A percentile compares a stretch with the other conserved stretches of the same genome.
phyloP scores from a whole-genome alignment of 2,329 filamentous ascomycete species.

The Trichoderma asperellum region DNA sequence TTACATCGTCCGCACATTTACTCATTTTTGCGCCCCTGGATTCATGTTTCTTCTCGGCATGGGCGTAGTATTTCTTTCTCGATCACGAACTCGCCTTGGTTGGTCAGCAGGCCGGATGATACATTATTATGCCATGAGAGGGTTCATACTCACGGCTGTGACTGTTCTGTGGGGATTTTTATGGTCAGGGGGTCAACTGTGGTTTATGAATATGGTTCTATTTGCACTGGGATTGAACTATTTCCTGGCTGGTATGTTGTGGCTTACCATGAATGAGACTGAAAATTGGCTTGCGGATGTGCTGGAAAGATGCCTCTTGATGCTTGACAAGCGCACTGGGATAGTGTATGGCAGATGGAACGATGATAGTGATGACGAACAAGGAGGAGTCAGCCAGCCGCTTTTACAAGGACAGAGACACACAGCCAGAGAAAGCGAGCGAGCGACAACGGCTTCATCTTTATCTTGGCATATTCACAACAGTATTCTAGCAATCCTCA shows the following conservation, averaged over 20 bases:
- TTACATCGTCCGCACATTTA: conserved; percentile 47
- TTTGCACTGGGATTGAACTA: conserved; percentile 53
- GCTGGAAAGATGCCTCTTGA: conserved; percentile 32
- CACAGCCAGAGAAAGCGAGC: conserved; percentile 6
- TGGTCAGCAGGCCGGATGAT: conserved; percentile 45
- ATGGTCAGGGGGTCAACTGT: conserved; percentile 42
- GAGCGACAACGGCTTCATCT: conserved; percentile 23
- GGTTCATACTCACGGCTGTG: conserved; percentile 43
- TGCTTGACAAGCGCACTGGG: conserved; percentile 17
- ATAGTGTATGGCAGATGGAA: conserved; percentile 1
- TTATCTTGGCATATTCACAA: conserved; percentile 51
- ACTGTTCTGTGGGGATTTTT: conserved; percentile 40
- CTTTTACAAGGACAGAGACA: conserved; percentile 7
- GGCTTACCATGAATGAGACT: conserved; percentile 43
- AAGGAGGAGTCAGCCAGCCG: conserved; percentile 29
- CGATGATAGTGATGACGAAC: conserved; percentile 36
- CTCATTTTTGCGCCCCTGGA: conserved; percentile 51
- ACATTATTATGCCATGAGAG: conserved; percentile 46
- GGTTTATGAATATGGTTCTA: conserved; percentile 50
- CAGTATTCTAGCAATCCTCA: conserved; percentile 40
- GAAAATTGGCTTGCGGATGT: conserved; percentile 41
- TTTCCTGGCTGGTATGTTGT: conserved; percentile 48
- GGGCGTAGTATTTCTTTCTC: conserved; percentile 50
- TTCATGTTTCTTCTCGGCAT: conserved; percentile 53
- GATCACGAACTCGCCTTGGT: conserved; percentile 46